These are phyloP conservation scores for Parascedosporium putredinis DNA, from an alignment of 2,329 filamentous ascomycete species.

Conservation along the genomic window DNA sequence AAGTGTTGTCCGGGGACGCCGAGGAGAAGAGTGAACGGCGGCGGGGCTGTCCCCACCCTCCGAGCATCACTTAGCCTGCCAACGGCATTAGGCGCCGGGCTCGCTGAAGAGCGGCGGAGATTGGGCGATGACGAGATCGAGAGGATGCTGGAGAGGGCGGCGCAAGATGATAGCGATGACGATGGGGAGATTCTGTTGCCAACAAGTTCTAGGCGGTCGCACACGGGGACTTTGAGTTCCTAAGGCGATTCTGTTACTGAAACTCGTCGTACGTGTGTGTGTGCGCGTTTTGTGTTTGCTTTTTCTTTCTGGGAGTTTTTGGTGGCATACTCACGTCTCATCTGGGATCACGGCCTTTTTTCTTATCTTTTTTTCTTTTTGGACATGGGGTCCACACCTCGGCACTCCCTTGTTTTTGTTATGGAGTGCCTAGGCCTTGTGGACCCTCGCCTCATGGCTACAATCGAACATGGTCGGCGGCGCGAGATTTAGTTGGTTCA, in stretches of 20 bases:
- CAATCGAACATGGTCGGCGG: no score
- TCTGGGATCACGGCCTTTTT: neutral
- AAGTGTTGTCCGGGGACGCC: slow-evolving; percentile 24
- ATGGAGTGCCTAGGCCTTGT: no score
- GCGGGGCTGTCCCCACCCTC: slow-evolving; percentile 18
- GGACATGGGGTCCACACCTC: no score
- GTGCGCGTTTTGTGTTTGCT: neutral
- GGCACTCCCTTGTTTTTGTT: neutral
- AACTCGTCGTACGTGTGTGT: neutral
- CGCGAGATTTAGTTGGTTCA: no score
- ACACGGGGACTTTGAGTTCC: neutral
- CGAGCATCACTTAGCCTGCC: slow-evolving; percentile 36
- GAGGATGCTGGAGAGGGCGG: slow-evolving; percentile 44
- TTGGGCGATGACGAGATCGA: slow-evolving; percentile 48
- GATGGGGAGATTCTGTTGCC: slow-evolving; percentile 49
- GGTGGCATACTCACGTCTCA: neutral
- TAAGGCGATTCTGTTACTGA: neutral
- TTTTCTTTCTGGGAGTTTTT: neutral
- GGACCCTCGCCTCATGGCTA: no score
- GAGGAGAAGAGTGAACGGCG: slow-evolving; percentile 31
- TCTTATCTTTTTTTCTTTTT: neutral
- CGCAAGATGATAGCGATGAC: slow-evolving; percentile 38
- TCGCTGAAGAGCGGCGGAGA: neutral
- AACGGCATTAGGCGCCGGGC: slow-evolving; percentile 30
- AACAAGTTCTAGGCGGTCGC: neutral